A percentile compares a stretch with the other conserved stretches of the same genome.
These are phyloP conservation scores for Phytophthora pinifolia DNA, from an alignment of 352 stramenopile species.

Conservation along the genomic window DNA sequence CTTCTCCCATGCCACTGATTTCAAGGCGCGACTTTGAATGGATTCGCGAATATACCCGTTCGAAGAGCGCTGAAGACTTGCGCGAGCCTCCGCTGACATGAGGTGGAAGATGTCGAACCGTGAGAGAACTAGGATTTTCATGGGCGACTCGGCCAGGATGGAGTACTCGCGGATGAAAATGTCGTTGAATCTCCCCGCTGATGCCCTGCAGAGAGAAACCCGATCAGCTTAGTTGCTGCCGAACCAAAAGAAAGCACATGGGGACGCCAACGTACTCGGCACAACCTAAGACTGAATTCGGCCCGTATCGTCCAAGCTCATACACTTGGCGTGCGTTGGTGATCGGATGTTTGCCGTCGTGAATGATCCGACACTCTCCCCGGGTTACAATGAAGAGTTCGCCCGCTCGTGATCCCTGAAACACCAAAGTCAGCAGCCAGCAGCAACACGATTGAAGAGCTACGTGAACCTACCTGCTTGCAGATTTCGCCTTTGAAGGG, in stretches of 20 bases:
- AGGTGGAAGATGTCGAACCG: slow-evolving; percentile 86
- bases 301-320: slow-evolving; percentile 68
- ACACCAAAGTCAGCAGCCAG: slow-evolving; percentile 1
- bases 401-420: slow-evolving; percentile 60
- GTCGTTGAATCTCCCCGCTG: slow-evolving; percentile 80
- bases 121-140: slow-evolving; percentile 81
- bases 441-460: not conserved
- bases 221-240: slow-evolving; percentile 1
- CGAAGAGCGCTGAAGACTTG: slow-evolving; percentile 67
- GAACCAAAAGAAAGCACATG: not conserved
- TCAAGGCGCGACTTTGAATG: slow-evolving; percentile 69
- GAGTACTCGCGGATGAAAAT: slow-evolving; percentile 78
- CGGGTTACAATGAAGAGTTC: slow-evolving; percentile 79
- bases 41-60: slow-evolving; percentile 59
- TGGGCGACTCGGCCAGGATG: slow-evolving; percentile 70
- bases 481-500: slow-evolving; percentile 71
- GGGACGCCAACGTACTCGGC: slow-evolving; percentile 48
- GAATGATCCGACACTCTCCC: slow-evolving; percentile 72
- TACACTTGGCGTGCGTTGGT: slow-evolving; percentile 62
- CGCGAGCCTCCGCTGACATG: slow-evolving; percentile 65
- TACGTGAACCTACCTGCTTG: slow-evolving; percentile 50
- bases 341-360: slow-evolving; percentile 77
- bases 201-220: slow-evolving; percentile 42
- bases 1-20: slow-evolving; percentile 76
- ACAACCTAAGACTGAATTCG: slow-evolving; percentile 77